Conservation (phyloP, 2,329 filamentous ascomycete species). For the Ophiostoma angusticollis region DNA sequence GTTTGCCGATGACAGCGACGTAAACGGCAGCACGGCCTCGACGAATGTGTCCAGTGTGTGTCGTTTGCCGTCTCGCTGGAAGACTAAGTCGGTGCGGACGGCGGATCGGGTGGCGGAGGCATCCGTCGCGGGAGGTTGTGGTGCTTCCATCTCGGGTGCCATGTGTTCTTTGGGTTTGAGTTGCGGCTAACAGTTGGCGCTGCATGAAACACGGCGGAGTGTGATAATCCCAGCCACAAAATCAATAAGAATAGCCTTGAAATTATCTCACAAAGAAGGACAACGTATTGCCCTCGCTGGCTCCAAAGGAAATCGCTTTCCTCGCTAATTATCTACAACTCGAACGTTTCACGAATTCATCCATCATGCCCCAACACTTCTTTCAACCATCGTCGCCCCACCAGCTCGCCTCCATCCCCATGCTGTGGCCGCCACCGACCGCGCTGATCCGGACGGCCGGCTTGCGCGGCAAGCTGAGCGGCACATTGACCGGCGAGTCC, state of each 20-base stretch:
- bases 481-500: slow-evolving; percentile 19
- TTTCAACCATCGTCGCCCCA: slow-evolving; percentile 18
- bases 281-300: too few relatives aligned
- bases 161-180: too few relatives aligned
- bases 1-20: slow-evolving; percentile 36
- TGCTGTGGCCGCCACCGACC: slow-evolving; percentile 17
- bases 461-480: slow-evolving; percentile 19
- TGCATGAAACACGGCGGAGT: too few relatives aligned
- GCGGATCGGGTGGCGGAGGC: not conserved
- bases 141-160: too few relatives aligned
- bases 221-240: too few relatives aligned
- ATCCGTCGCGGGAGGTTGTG: too few relatives aligned
- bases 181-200: too few relatives aligned
- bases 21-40: slow-evolving; percentile 34
- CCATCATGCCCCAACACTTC: too few relatives aligned
- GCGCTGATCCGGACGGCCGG: slow-evolving; percentile 24
- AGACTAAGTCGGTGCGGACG: slow-evolving; percentile 28
- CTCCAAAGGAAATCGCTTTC: too few relatives aligned
- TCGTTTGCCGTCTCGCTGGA: slow-evolving; percentile 31
- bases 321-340: too few relatives aligned
- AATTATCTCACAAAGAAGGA: too few relatives aligned
- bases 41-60: slow-evolving; percentile 30
- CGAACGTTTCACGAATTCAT: not conserved
- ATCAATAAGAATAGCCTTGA: too few relatives aligned
- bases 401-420: slow-evolving; percentile 17